Base-by-base conservation (phyloP, 768 basidiomycete genomes). In the Lentinula detonsa region DNA sequence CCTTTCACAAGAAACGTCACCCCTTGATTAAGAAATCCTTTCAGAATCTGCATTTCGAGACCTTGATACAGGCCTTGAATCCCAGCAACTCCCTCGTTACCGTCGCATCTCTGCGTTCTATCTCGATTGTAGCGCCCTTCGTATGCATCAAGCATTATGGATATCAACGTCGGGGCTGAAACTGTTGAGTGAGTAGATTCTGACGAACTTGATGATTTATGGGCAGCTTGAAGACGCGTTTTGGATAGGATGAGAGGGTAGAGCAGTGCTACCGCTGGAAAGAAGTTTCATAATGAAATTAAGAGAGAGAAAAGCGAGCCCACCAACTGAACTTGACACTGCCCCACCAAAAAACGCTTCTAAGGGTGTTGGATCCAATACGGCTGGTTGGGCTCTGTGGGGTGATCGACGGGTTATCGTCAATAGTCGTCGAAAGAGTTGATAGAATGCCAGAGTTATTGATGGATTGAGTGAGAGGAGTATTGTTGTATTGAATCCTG, bases 181-280 rank as follows among this genome's bases (percentile, higher is more conserved):
- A 3, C 64, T 49, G 34, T 63, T 51, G 23, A 72, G 67, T 18
- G 55, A 48, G 46, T 73, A 65, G 23, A 68, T 83, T 61, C 65
- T 78, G 67, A 69, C 77, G 68, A 73, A 80, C 33, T 9, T 8
- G 23, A 4, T 31, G 35, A 35, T n/a, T 5, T 63, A 57, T 48
- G 70, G 40, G 74, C 69, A 15, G 70, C 73, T 61, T 81, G 83
- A 5, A 81, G 72, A 5, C 81, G 77, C 18, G 81, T 83, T 71
- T 86, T 87, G 16, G 84, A 81, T 16, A 86, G 76, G 18, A 86
- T 83, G 33, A 86, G 73, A 0, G 85, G 85, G 65, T 86, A 86
- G 7, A 85, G 70, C 1, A 84, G 59, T 0, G 74, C 67, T 6
- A 77, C 72, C 0, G 83, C 83, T 76, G 57, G 9, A 42, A n/a